Base-by-base conservation (phyloP, 768 basidiomycete genomes). In the Filobasidium wieringae region DNA sequence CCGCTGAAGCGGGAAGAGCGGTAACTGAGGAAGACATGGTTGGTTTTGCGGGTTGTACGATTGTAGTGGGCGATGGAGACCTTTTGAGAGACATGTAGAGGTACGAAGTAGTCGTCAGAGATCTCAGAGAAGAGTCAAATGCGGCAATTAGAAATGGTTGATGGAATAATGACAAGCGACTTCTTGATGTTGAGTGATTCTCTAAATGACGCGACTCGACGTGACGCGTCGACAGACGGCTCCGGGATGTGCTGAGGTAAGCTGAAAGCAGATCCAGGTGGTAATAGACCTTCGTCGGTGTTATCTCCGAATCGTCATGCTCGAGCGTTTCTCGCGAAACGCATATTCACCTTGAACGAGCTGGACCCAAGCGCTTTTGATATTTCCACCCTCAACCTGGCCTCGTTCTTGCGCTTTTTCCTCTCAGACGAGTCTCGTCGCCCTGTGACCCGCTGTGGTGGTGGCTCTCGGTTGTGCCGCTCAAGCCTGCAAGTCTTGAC, bases 1-100 rank as follows among this genome's bases (percentile, higher is more conserved):
- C 59, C 41, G 63, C 60, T 14, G 56, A 57, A 2, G 63, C 59
- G 26, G 64, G 59, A 19, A 59, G 57, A 17, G 52, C 40, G 52
- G 52, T 54, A 32, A 32, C 32, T 27, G 45, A 22, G 17, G 50
- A 19, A 40, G 49, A 34, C 58, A 54, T 59, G 36, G 53, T 59
- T 52, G 53, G 31, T 54, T 59, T 59, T n/a, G 30, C 22, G 11
- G 51, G 32, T 37, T 51, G 15, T 4, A 22, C 47, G 17, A 41
- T 39, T 22, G 56, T 34, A 30, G 57, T 37, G 27, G 51, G 34
- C 26, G 53, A 54, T 39, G 51, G 22, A 15, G 55, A 27, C 50
- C 43, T 43, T 22, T 45, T 50, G 33, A 32, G 9, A 17, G 32
- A 47, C 29, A 30, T 40, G 15, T 40, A 22, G 5, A 40, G 11